A percentile compares a stretch with the other conserved stretches of the same genome.
Evolutionary conservation across 2,329 filamentous ascomycete species (phyloP).

Genomic region (Penicillium hesseltinei): DNA sequence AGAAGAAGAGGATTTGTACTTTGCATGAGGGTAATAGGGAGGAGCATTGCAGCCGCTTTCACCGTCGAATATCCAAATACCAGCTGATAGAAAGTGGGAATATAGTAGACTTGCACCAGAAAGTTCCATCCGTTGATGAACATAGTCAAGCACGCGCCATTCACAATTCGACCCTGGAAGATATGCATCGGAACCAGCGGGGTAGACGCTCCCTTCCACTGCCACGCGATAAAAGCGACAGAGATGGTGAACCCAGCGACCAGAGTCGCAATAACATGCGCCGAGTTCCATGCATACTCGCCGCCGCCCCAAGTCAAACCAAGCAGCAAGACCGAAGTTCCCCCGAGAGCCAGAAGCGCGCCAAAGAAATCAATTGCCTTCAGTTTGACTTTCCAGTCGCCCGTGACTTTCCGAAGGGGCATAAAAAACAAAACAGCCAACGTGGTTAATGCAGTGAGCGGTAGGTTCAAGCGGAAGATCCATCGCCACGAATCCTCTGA

Average conservation of each 20-base stretch:
- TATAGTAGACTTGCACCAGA: slow-evolving; percentile 59
- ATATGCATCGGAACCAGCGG: slow-evolving; percentile 48
- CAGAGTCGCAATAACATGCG: slow-evolving; percentile 55
- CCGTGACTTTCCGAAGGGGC: slow-evolving; percentile 55
- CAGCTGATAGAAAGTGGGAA: slow-evolving; percentile 62
- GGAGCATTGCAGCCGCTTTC: slow-evolving; percentile 51
- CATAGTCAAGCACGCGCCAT: slow-evolving; percentile 57
- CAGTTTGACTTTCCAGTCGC: slow-evolving; percentile 53
- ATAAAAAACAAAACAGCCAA: slow-evolving; percentile 54
- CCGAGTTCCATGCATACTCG: slow-evolving; percentile 56
- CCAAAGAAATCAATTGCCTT: slow-evolving; percentile 54
- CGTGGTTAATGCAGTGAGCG: slow-evolving; percentile 51
- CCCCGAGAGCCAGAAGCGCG: slow-evolving; percentile 46
- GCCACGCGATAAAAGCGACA: slow-evolving; percentile 32
- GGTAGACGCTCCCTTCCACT: slow-evolving; percentile 33
- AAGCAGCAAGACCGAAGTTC: slow-evolving; percentile 49
- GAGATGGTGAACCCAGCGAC: slow-evolving; percentile 46
- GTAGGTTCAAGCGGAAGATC: slow-evolving; percentile 57
- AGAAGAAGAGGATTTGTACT: slow-evolving; percentile 20
- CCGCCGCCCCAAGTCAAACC: slow-evolving; percentile 61
- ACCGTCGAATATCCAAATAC: slow-evolving; percentile 47
- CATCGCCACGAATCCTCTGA: slow-evolving; percentile 51
- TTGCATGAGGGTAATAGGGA: slow-evolving; percentile 52
- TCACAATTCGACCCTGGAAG: slow-evolving; percentile 54
- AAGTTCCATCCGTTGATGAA: slow-evolving; percentile 61